phyloP scores from a whole-genome alignment of 2,329 filamentous ascomycete species.

The Sporothrix dimorphospora region DNA sequence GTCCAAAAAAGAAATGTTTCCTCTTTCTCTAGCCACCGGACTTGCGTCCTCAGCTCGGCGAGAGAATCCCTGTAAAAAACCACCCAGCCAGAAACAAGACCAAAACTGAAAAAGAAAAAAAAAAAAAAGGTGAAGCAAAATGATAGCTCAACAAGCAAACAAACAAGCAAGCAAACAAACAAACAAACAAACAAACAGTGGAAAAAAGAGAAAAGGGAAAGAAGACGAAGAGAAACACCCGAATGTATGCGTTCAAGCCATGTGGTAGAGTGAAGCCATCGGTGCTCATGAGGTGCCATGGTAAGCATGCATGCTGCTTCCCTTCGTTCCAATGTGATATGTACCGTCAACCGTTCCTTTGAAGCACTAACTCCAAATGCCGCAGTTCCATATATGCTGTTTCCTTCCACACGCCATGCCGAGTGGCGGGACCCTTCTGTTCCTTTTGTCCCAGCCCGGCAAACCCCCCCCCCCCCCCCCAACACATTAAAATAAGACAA shows the following conservation, averaged over 20 bases:
- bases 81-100: not conserved
- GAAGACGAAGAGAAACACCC: not conserved
- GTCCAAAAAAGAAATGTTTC: conserved; percentile 25
- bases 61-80: conserved; percentile 29
- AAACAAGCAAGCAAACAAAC: not conserved
- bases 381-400: conserved; percentile 14
- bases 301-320: not conserved
- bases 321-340: conserved; percentile 16
- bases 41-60: conserved; percentile 29
- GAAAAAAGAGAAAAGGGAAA: not conserved
- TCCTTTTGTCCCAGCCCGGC: no score
- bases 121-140: not conserved
- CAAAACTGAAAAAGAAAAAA: conserved; percentile 2
- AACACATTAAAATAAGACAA: not conserved
- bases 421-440: not conserved
- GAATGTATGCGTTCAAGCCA: not conserved
- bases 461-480: not conserved
- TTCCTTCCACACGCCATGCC: not conserved
- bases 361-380: conserved; percentile 26
- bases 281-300: not conserved
- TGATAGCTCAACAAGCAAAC: not conserved
- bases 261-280: not conserved
- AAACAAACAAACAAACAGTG: not conserved
- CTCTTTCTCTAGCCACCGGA: conserved; percentile 30
- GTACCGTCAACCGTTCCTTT: conserved; percentile 17